These are phyloP conservation scores for Acanthamoeba healyi DNA, from an alignment of 208 protist genomes.

Conservation along the genomic window DNA sequence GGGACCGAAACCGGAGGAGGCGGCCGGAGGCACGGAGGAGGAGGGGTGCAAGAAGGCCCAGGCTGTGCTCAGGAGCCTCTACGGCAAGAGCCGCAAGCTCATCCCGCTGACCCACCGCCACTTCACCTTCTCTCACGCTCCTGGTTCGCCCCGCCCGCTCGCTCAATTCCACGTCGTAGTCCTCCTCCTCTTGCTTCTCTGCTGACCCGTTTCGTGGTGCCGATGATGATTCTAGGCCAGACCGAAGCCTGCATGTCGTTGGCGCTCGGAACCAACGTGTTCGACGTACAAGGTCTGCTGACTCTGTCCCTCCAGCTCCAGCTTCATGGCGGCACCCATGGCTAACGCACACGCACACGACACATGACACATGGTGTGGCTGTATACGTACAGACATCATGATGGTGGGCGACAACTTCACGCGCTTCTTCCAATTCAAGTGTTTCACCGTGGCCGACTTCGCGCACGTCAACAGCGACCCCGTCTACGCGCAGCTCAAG, in stretches of 20 bases:
- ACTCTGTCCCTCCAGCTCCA: neutral
- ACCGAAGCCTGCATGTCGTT: neutral
- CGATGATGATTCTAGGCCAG: neutral
- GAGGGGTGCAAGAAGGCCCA: neutral
- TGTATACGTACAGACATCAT: constrained; percentile 35
- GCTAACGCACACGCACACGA: too few relatives aligned
- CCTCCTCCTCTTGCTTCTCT: too few relatives aligned
- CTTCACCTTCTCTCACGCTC: neutral
- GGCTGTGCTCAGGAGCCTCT: neutral
- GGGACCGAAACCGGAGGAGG: neutral
- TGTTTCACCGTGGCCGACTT: neutral
- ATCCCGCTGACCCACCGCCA: neutral
- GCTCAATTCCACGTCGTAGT: neutral
- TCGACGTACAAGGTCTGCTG: neutral
- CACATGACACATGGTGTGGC: too few relatives aligned
- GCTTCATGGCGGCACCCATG: too few relatives aligned
- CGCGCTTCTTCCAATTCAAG: neutral
- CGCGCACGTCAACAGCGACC: neutral
- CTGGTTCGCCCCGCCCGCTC: neutral
- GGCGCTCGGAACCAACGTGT: neutral
- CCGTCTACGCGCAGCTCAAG: neutral
- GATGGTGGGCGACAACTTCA: neutral
- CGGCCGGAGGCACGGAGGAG: neutral
- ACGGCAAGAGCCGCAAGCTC: neutral
- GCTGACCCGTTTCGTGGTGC: neutral